Evolutionary conservation across 129 eudicot species (phyloP).

Genomic region (Tanacetum coccineum): DNA sequence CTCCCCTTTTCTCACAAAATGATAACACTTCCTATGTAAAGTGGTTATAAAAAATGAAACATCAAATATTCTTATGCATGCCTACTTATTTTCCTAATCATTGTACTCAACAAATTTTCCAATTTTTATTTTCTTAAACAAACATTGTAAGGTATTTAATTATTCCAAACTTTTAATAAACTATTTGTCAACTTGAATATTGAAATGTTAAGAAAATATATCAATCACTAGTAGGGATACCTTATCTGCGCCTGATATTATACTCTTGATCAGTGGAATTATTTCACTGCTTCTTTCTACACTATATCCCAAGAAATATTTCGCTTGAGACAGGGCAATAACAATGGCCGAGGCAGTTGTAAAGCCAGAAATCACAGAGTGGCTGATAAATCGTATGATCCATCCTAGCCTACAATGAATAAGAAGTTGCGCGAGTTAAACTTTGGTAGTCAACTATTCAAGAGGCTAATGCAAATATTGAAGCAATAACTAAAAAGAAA

Average conservation of each 20-base stretch:
- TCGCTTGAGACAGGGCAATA: slow-evolving; percentile 96
- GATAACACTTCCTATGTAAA: background rate
- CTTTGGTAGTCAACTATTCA: background rate
- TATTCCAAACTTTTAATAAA: background rate
- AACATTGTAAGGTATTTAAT: background rate
- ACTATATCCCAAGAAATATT: slow-evolving; percentile 86
- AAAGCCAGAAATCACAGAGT: slow-evolving; percentile 98
- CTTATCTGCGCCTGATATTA: slow-evolving; percentile 68
- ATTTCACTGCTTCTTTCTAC: slow-evolving; percentile 77
- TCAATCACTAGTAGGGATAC: slow-evolving; percentile 30
- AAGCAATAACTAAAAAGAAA: background rate
- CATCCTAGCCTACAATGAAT: slow-evolving; percentile 80
- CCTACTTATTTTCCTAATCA: background rate
- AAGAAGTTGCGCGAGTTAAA: background rate
- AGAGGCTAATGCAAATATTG: background rate
- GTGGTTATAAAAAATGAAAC: background rate
- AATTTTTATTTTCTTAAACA: background rate
- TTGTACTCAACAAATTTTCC: background rate
- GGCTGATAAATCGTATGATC: slow-evolving; percentile 96
- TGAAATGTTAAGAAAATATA: background rate
- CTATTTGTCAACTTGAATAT: background rate
- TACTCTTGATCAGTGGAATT: slow-evolving; percentile 79
- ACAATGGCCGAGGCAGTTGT: slow-evolving; percentile 96
- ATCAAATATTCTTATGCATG: background rate
- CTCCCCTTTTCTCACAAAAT: background rate